Evolutionary conservation across 2,329 filamentous ascomycete genomes (phyloP).

Genomic region (Colletotrichum camelliae): DNA sequence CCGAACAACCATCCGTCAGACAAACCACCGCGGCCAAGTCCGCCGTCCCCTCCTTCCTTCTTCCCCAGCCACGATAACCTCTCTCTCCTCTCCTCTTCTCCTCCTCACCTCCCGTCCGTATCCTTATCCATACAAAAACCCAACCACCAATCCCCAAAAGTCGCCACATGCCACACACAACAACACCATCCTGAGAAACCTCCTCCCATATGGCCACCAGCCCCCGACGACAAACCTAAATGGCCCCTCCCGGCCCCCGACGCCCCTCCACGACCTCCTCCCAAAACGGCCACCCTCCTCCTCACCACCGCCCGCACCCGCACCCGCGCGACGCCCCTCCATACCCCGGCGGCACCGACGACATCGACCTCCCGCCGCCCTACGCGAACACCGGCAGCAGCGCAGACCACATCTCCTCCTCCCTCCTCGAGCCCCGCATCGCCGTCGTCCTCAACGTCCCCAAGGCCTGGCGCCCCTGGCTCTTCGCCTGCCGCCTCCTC

Average conservation of each 20-base stretch:
- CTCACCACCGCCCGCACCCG: neutral
- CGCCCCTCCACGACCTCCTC: neutral
- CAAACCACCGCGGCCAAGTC: neutral
- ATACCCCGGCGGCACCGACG: neutral
- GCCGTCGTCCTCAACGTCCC: conserved; percentile 80
- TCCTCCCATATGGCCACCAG: conserved; percentile 13
- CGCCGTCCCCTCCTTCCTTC: neutral
- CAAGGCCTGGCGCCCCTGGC: conserved; percentile 73
- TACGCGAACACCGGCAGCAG: neutral
- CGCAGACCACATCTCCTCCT: conserved; percentile 25
- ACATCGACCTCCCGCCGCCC: neutral
- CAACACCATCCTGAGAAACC: neutral
- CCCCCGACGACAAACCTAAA: neutral
- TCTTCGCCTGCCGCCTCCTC: conserved; percentile 74
- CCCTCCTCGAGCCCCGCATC: conserved; percentile 75
- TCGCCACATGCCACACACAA: neutral
- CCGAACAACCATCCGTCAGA: neutral
- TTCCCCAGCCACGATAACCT: neutral
- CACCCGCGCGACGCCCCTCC: neutral
- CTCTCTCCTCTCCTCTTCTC: neutral
- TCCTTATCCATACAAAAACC: neutral
- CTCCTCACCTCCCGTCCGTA: neutral
- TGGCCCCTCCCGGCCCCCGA: neutral
- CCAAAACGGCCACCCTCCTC: neutral
- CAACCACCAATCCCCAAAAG: neutral